These are phyloP conservation scores for Arthrobotrys iridis DNA, from an alignment of 2,329 filamentous ascomycete genomes.

Conservation along the genomic window DNA sequence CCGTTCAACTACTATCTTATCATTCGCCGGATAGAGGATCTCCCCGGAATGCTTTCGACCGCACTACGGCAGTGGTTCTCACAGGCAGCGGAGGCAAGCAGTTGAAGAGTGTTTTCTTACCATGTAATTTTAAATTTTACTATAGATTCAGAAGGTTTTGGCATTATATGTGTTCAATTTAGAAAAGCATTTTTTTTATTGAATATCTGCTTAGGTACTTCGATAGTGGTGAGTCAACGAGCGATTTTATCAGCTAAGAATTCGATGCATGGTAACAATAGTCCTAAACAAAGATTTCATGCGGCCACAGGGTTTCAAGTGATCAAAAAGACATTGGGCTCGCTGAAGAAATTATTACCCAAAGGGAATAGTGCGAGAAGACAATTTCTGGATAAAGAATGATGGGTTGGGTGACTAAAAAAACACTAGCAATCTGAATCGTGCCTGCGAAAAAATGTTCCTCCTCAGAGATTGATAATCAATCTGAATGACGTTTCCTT, in stretches of 20 bases:
- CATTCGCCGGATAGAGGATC: conserved; percentile 87
- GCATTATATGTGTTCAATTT: conserved; percentile 6
- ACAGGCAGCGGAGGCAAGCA: conserved; percentile 65
- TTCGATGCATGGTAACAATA: conserved; percentile 6
- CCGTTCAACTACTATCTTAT: conserved; percentile 98
- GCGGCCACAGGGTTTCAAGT: conserved; percentile 3
- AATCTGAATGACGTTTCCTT: not conserved
- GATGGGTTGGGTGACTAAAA: not conserved
- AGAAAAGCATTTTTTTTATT: conserved; percentile 1
- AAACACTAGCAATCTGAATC: conserved; percentile 11
- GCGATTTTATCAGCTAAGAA: not conserved
- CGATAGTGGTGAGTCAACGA: not conserved
- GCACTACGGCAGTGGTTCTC: conserved; percentile 93
- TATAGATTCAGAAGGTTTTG: not conserved
- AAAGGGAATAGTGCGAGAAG: not conserved
- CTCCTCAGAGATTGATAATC: not conserved
- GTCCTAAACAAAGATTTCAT: not conserved
- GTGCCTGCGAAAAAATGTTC: not conserved
- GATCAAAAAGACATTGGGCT: not conserved
- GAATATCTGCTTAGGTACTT: not conserved
- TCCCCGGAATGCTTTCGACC: conserved; percentile 86
- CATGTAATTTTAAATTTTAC: not conserved
- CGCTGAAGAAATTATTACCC: conserved; percentile 19
- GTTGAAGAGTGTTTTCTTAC: not conserved
- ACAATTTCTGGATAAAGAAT: not conserved